Evolutionary conservation across 2,329 filamentous ascomycete species (phyloP), one percentile per base, ranked within the genome.

Genomic region (Hymenoscyphus occultus): DNA sequence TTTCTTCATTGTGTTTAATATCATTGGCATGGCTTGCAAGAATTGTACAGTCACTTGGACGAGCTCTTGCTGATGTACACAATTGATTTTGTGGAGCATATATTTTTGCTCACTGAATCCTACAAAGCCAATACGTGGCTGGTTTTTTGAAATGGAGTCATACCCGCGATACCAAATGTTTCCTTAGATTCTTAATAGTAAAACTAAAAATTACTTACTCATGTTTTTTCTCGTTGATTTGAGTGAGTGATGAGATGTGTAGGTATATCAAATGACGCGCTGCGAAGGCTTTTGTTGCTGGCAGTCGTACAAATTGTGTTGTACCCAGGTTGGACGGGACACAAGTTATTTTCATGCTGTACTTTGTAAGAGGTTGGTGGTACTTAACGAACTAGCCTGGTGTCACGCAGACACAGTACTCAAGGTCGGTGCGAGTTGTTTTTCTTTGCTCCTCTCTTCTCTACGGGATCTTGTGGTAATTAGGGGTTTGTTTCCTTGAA

Each of bases 1-100:
- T 35, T 60, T 62, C 45, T 59, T 59, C 39, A 39, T 66, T 66
- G 61, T 66, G 64, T 62, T 63, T 66, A 61, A 61, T 60, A 51
- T 31, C 51, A 51, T 60, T 48, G 48, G 61, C 58, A 60, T 51
- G 57, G 39, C 56, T 63, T 60, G 39, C 58, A 63, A 40, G 54
- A 51, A 65, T 54, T 63, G 64, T 65, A 62, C 60, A 62, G 54
- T 62, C 60, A 65, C 59, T 9, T 56, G 42, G 60, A 61, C 59
- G 56, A 39, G 54, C 60, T 63, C 35, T 40, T 56, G 64, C 40
- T 42, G 58, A 61, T 63, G 60, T 28, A 31, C 40, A 42, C 19
- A 35, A n/a, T 48, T 40, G 39, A 35, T 32, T 60, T 64, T 60
- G 32, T 48, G 16, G 57, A 56, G 62, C 62, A 54, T 56, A 32